Percentiles rank a stretch among this genome's conserved stretches.
Conservation (phyloP, 768 basidiomycete genomes). For the Suillus fuscotomentosus region DNA sequence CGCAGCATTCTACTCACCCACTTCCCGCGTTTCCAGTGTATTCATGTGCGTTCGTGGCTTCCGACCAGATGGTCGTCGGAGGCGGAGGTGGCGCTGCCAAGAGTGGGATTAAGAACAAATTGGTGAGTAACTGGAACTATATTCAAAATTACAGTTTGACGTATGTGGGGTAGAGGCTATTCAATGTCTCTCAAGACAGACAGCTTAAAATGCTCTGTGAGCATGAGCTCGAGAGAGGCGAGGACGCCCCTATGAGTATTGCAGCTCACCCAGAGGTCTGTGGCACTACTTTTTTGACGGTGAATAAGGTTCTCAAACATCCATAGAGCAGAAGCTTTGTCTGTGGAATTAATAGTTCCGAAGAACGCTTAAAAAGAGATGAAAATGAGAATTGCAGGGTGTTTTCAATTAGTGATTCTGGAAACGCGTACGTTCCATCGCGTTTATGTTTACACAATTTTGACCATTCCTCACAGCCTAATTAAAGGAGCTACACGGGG, state of each 20-base stretch:
- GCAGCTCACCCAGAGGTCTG: slow-evolving; percentile 61
- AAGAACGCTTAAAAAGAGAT: slow-evolving; percentile 57
- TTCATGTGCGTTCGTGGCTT: slow-evolving; percentile 74
- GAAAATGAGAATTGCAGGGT: slow-evolving; percentile 86
- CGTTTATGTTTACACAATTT: not conserved
- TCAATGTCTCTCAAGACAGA: slow-evolving; percentile 54
- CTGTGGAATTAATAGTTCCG: slow-evolving; percentile 85
- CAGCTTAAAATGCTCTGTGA: slow-evolving; percentile 61
- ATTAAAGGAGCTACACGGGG: slow-evolving; percentile 46
- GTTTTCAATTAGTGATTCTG: slow-evolving; percentile 41
- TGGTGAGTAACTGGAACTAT: slow-evolving; percentile 49
- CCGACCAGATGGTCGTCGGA: slow-evolving; percentile 74
- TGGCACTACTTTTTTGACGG: not conserved
- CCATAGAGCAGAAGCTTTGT: slow-evolving; percentile 52
- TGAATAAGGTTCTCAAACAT: slow-evolving; percentile 3
- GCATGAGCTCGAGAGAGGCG: slow-evolving; percentile 71
- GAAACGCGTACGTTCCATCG: not conserved
- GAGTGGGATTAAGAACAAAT: slow-evolving; percentile 91
- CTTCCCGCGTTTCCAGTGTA: slow-evolving; percentile 87
- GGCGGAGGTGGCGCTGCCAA: slow-evolving; percentile 87
- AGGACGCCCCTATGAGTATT: slow-evolving; percentile 98
- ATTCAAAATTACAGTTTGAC: slow-evolving; percentile 4
- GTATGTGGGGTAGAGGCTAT: slow-evolving; percentile 54
- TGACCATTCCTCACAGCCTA: slow-evolving; percentile 43
- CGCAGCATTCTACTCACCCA: slow-evolving; percentile 74